Evolutionary conservation across 306 rosid genomes (phyloP), one percentile per base, ranked within the genome.

Genomic region (Ammopiptanthus mongolicus): DNA sequence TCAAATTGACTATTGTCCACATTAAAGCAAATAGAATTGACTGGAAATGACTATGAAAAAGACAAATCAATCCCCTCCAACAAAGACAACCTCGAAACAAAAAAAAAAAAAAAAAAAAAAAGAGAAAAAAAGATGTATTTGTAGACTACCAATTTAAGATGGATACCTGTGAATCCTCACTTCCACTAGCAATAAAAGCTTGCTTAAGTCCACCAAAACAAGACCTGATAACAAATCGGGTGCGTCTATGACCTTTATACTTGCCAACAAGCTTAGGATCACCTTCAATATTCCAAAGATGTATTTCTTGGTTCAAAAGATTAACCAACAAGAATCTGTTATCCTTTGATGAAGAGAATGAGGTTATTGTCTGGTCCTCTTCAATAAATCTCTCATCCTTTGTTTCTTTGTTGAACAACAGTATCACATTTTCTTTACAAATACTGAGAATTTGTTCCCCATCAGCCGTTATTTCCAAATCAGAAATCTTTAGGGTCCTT

Each of bases 121-220:
- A 6, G n/a, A 19, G 36, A 3, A 29, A 73, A 14, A 37, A 19
- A 51, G 5, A 28, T 21, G n/a, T 55, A 47, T 67, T 14, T 29
- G 13, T 47, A 57, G 23, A 73, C 65, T 50, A 36, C n/a, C 13
- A 25, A 55, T 65, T 37, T 8, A 70, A 75, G 80, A 75, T 65
- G 28, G 46, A 67, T 89, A 91, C 98, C 97, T 87, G 93, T 48
- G 98, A 93, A 82, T 93, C 98, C 89, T 93, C 97, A 87, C 98
- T 91, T 75, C 98, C 98, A 69, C 97, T 91, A 77, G 97, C 96
- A 82, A 93, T 76, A 79, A 93, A 93, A 73, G 92, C 84, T 84
- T 93, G 88, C 59, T 86, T 82, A 34, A 84, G 80, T 68, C 98
- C 98, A 68, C 98, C 98, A 58, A 93, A 91, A 83, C 98, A 93